Base-by-base conservation (phyloP, 768 basidiomycete species). In the Trametes punicea region DNA sequence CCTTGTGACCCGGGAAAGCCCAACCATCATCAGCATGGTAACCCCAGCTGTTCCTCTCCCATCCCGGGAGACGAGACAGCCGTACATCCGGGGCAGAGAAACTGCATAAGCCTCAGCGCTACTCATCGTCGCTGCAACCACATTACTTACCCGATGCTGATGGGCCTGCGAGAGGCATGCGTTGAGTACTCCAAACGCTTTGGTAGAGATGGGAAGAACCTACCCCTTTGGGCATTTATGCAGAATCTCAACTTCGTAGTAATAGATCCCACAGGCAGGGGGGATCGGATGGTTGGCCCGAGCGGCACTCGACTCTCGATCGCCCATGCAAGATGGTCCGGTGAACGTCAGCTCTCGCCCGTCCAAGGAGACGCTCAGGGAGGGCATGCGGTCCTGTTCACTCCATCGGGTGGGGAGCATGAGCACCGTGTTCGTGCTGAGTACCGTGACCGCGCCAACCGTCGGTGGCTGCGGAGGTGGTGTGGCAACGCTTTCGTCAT, bases 1-100 rank as follows among this genome's bases (percentile, higher is more conserved):
- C 83, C 68, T 81, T 84, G 56, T 90, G 85, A 5, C 83, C 81
- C 23, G 87, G 82, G 70, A 90, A 92, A 2, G 86, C 77, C 55
- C 77, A 81, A 5, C 93, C 93, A 64, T 90, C 92, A 62, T 94
- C 91, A n/a, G 88, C 92, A 64, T 93, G 88, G 68, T 93, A 96
- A 49, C 92, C 93, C 90, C 92, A 95, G 5, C 90, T 93, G 59
- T 83, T 81, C 55, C 77, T 74, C 67, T 93, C 90, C 88, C 87
- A 90, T 20, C 93, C 93, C 31, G 93, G 93, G 29, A 94, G 80
- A 48, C 90, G 85, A 27, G 81, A 80, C 48, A 88, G 72, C 64
- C 81, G 82, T 48, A 87, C 84, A 40, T 81, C 80, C 13, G 75
- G 77, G 8, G 81, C 79, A 44, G 86, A 79, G 69, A 95, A 87